phyloP scores from a whole-genome alignment of 176 grass and related monocot species.

The Zoysia japonica region DNA sequence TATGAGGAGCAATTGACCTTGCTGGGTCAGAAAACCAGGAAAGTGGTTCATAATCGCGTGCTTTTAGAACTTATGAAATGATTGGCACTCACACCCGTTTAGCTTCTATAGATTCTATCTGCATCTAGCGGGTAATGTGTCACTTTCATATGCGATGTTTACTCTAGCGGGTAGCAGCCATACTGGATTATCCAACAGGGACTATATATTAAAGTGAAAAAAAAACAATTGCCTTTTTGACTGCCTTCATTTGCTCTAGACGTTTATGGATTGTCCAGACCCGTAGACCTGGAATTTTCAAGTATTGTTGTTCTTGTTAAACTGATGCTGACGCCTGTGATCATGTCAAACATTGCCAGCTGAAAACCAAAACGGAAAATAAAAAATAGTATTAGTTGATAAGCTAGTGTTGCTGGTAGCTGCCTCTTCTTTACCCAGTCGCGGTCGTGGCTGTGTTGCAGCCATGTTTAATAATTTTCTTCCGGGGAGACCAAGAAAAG shows the following conservation, averaged over 20 bases:
- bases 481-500: too few species aligned
- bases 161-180: slow-evolving; percentile 9
- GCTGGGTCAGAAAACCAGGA: slow-evolving; percentile 7
- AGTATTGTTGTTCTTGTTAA: not conserved
- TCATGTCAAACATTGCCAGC: slow-evolving; percentile 29
- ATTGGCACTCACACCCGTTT: too few species aligned
- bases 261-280: slow-evolving; percentile 6
- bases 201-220: not conserved
- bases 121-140: not conserved
- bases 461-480: too few species aligned
- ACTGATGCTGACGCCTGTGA: slow-evolving; percentile 15
- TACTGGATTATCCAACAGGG: slow-evolving; percentile 19
- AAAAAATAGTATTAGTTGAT: not conserved
- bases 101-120: not conserved
- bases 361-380: not conserved
- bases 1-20: not conserved
- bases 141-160: not conserved
- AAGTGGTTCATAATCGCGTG: not conserved
- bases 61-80: not conserved
- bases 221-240: not conserved
- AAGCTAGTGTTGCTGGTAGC: not conserved
- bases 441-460: too few species aligned
- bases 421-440: not conserved
- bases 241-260: not conserved
- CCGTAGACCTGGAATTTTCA: slow-evolving; percentile 3